Conservation (phyloP, 345 rosid genomes). For the Viola odorata region DNA sequence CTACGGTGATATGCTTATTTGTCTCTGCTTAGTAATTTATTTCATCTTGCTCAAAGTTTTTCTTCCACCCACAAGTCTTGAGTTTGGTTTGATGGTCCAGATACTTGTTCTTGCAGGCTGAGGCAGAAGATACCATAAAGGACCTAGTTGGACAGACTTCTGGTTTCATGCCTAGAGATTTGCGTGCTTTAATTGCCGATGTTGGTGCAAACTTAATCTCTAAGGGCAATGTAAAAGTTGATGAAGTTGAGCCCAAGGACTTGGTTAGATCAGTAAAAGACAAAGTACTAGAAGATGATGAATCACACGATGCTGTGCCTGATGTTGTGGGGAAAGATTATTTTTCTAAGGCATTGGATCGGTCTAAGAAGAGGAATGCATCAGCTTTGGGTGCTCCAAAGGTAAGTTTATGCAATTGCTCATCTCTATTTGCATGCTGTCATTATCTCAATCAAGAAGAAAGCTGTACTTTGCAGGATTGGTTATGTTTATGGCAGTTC, state of each 20-base stretch:
- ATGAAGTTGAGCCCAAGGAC: constrained; percentile 28
- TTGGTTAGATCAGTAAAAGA: constrained; percentile 26
- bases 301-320: constrained; percentile 24
- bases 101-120: constrained; percentile 46
- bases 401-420: constrained; percentile 35
- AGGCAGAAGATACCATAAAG: constrained; percentile 57
- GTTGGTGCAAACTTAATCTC: constrained; percentile 63
- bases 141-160: constrained; percentile 87
- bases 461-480: neutral
- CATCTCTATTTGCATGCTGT: neutral
- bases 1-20: neutral
- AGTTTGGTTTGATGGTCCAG: constrained; percentile 16
- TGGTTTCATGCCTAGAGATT: constrained; percentile 88
- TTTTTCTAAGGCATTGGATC: constrained; percentile 63
- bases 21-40: neutral
- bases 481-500: neutral
- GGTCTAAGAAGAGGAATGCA: constrained; percentile 92
- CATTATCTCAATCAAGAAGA: neutral
- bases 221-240: constrained; percentile 32
- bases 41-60: neutral
- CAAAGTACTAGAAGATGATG: constrained; percentile 26
- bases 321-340: constrained; percentile 41
- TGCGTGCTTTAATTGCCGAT: constrained; percentile 83
- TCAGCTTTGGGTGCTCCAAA: constrained; percentile 94
- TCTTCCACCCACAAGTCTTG: neutral